A percentile compares a stretch with the other conserved stretches of the same genome.
Conservation (phyloP, 805 yeast species). For the Kodamaea nitidulidarum region DNA sequence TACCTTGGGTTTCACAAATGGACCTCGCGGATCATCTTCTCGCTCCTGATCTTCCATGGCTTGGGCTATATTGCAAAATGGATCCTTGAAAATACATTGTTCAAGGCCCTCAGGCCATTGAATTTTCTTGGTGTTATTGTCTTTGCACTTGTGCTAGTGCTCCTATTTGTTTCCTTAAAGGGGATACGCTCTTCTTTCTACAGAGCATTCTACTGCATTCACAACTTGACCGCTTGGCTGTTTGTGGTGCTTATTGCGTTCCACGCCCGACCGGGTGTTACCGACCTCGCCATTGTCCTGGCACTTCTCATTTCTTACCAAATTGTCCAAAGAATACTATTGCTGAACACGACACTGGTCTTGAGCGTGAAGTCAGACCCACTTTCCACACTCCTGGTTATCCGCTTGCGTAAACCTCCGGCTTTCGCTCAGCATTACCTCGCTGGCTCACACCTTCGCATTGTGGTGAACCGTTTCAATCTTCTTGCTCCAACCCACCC, state of each 20-base stretch:
- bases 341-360: conserved; percentile 10
- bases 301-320: conserved; percentile 31
- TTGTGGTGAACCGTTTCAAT: conserved; percentile 8
- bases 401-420: conserved; percentile 19
- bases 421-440: conserved; percentile 21
- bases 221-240: conserved; percentile 47
- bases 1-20: conserved; percentile 62
- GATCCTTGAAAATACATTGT: conserved; percentile 33
- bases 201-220: conserved; percentile 51
- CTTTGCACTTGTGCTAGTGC: conserved; percentile 28
- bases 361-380: conserved; percentile 14
- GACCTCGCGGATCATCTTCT: conserved; percentile 56
- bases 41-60: conserved; percentile 47
- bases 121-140: conserved; percentile 55
- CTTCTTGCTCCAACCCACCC: conserved; percentile 64
- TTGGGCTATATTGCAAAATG: conserved; percentile 50
- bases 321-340: conserved; percentile 27
- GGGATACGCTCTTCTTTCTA: conserved; percentile 50
- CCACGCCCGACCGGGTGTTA: conserved; percentile 73
- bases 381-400: conserved; percentile 18
- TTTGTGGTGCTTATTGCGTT: conserved; percentile 44
- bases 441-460: conserved; percentile 53
- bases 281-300: conserved; percentile 24
- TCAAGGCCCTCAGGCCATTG: conserved; percentile 29
- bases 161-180: conserved; percentile 45